phyloP scores from a whole-genome alignment of 2,329 filamentous ascomycete genomes.

The Talaromyces sp. region DNA sequence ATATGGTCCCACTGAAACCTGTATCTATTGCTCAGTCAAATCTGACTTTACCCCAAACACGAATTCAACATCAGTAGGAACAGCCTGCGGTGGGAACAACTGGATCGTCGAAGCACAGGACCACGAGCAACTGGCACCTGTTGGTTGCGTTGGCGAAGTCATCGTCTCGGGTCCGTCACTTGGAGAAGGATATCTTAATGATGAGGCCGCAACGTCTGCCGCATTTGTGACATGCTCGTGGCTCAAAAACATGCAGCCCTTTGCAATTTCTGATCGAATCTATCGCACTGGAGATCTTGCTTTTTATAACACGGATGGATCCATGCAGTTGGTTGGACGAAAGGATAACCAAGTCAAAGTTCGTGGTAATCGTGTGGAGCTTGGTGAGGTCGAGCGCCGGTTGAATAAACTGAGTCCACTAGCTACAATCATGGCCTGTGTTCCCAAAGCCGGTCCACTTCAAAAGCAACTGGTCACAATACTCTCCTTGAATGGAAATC shows the following conservation, averaged over 20 bases:
- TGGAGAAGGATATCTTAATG: constrained; percentile 46
- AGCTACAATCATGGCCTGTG: too few species aligned
- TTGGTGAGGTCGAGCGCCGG: constrained; percentile 37
- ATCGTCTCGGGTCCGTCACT: constrained; percentile 41
- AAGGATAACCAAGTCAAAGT: constrained; percentile 41
- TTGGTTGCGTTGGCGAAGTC: constrained; percentile 38
- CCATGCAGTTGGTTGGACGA: constrained; percentile 29
- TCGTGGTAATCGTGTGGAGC: constrained; percentile 41
- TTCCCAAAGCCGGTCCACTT: too few species aligned
- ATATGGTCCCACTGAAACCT: constrained; percentile 37
- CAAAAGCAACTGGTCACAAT: too few species aligned
- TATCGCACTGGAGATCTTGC: constrained; percentile 36
- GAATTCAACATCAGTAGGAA: neutral
- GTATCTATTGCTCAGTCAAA: constrained; percentile 4
- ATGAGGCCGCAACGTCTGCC: constrained; percentile 34
- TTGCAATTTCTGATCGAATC: constrained; percentile 30
- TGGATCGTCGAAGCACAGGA: constrained; percentile 49
- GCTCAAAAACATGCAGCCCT: constrained; percentile 24
- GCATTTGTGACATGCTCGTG: constrained; percentile 41
- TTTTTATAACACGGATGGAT: constrained; percentile 36
- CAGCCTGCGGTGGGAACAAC: constrained; percentile 25
- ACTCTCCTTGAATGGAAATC: too few species aligned
- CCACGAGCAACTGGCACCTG: constrained; percentile 40
- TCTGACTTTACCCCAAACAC: neutral
- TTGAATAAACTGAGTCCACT: too few species aligned